Evolutionary conservation across 2,329 filamentous ascomycete genomes (phyloP).

Genomic region (Fusarium equiseti): DNA sequence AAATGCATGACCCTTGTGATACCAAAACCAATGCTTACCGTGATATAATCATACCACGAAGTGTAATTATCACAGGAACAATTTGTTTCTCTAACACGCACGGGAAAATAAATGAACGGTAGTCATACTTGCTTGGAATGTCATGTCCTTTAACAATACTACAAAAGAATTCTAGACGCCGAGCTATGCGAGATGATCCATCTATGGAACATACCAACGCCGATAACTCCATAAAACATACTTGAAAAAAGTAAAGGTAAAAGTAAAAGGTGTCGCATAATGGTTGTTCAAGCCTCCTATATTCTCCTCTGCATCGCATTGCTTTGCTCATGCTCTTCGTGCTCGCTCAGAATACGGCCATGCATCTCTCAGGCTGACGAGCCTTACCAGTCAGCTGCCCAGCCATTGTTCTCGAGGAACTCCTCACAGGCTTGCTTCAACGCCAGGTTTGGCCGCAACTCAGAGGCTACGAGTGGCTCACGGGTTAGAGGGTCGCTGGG

Average conservation of each 20-base stretch:
- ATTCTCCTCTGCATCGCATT: not conserved
- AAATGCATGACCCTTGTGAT: not conserved
- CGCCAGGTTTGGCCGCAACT: conserved; percentile 84
- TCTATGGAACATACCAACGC: not conserved
- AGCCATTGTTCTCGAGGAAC: conserved; percentile 87
- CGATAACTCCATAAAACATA: not conserved
- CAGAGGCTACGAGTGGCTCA: conserved; percentile 74
- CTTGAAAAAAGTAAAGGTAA: not conserved
- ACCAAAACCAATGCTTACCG: not conserved
- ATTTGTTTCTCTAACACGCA: not conserved
- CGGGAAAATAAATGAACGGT: not conserved
- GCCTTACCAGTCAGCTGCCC: conserved; percentile 87
- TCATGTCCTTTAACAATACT: not conserved
- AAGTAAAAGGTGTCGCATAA: not conserved
- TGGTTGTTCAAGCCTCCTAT: not conserved
- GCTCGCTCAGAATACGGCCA: not conserved
- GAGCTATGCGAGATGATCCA: not conserved
- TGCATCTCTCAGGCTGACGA: not conserved
- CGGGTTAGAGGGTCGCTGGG: conserved; percentile 86
- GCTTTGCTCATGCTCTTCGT: not conserved
- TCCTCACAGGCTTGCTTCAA: conserved; percentile 86
- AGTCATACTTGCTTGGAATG: not conserved
- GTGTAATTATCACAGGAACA: not conserved
- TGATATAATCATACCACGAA: too few species aligned
- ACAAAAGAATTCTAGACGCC: not conserved